These are phyloP conservation scores for Malus asiatica DNA, from an alignment of 306 rosid species.

Conservation along the genomic window DNA sequence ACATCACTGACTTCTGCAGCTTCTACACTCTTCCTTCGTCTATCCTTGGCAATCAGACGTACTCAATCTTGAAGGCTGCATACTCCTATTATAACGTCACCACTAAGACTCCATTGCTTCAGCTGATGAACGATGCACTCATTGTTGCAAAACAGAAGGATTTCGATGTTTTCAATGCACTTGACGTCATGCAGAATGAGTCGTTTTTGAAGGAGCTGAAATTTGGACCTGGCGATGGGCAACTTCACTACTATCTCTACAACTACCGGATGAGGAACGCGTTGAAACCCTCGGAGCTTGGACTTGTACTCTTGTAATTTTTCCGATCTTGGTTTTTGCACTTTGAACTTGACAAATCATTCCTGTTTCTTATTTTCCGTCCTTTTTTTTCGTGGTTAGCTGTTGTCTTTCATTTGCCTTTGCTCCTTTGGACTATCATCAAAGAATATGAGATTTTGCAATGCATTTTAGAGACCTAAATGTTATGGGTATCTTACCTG, in stretches of 20 bases:
- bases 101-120: conserved; percentile 61
- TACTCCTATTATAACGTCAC: conserved; percentile 73
- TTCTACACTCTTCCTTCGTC: conserved; percentile 94
- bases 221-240: conserved; percentile 64
- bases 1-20: conserved; percentile 90
- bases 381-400: conserved; percentile 4
- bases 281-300: conserved; percentile 59
- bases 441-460: conserved; percentile 14
- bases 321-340: conserved; percentile 19
- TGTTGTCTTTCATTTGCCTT: conserved; percentile 13
- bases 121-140: conserved; percentile 76
- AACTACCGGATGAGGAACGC: conserved; percentile 40
- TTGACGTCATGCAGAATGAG: conserved; percentile 79
- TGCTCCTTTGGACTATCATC: conserved; percentile 15
- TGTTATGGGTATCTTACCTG: too few relatives aligned
- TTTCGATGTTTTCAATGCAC: conserved; percentile 75
- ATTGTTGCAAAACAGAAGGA: conserved; percentile 64
- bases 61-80: conserved; percentile 74
- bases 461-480: background rate
- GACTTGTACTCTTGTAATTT: conserved; percentile 57
- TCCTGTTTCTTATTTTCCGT: background rate
- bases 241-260: conserved; percentile 60
- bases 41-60: conserved; percentile 63
- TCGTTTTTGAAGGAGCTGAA: conserved; percentile 51
- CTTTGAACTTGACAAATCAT: background rate